Conservation (phyloP, 2,329 filamentous ascomycete genomes). For the Incumbomyces lentus region DNA sequence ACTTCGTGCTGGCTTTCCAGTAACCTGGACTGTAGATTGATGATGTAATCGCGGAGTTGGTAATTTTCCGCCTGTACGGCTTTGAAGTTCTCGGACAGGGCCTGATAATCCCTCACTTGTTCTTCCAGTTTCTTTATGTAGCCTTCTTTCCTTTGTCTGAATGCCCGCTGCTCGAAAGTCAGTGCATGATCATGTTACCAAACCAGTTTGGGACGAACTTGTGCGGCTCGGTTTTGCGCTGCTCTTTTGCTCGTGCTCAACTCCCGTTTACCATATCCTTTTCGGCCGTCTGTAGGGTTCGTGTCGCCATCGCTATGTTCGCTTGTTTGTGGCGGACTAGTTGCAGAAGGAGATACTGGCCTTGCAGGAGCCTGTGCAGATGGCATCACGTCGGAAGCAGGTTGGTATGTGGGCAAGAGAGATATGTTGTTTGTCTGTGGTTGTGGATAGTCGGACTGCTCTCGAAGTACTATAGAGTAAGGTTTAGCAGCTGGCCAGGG, state of each 20-base stretch:
- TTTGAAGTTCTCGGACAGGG: constrained; percentile 68
- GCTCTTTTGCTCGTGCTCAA: constrained; percentile 92
- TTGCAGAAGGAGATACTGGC: constrained; percentile 12
- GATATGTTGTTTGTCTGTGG: constrained; percentile 12
- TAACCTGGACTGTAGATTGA: constrained; percentile 76
- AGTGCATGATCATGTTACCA: constrained; percentile 4
- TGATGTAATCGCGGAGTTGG: constrained; percentile 80
- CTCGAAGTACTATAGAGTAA: constrained; percentile 21
- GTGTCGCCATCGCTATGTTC: constrained; percentile 38
- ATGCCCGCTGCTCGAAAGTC: constrained; percentile 60
- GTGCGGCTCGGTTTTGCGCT: constrained; percentile 90
- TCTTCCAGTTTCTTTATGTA: constrained; percentile 98
- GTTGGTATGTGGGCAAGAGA: constrained; percentile 4
- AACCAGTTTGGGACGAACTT: constrained; percentile 46
- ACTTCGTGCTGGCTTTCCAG: constrained; percentile 75
- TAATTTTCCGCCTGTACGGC: constrained; percentile 81
- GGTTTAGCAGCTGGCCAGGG: constrained; percentile 20
- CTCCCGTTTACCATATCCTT: constrained; percentile 68
- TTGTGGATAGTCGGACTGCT: constrained; percentile 18
- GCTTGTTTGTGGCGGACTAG: constrained; percentile 14
- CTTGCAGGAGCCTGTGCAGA: constrained; percentile 5
- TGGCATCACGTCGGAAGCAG: neutral
- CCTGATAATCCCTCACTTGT: constrained; percentile 71
- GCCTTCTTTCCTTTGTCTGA: constrained; percentile 92
- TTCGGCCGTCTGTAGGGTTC: constrained; percentile 47